A percentile compares a stretch with the other conserved stretches of the same genome.
Conservation (phyloP, 1,284 basidiomycete species). For the Ganoderma sp. region DNA sequence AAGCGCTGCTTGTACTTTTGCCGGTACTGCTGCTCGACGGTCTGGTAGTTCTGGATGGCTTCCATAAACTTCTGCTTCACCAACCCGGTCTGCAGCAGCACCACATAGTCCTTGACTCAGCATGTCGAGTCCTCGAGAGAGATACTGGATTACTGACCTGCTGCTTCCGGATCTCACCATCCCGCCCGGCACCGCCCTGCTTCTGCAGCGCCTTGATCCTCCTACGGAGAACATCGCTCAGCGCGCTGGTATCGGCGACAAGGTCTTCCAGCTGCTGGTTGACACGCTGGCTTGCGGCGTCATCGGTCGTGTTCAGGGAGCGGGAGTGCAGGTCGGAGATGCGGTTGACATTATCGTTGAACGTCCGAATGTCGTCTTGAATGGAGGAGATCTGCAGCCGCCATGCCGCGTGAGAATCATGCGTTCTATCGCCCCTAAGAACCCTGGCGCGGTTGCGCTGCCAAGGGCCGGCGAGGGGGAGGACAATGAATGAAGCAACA, state of each 20-base stretch:
- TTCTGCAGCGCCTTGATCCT: conserved; percentile 81
- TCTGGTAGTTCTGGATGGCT: conserved; percentile 87
- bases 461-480: conserved; percentile 3
- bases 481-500: background rate
- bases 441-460: background rate
- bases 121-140: conserved; percentile 43
- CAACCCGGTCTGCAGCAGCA: conserved; percentile 61
- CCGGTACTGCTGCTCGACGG: conserved; percentile 92
- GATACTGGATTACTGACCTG: conserved; percentile 58
- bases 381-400: conserved; percentile 62
- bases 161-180: conserved; percentile 82
- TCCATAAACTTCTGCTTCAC: conserved; percentile 85
- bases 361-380: conserved; percentile 71
- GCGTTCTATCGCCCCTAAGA: background rate
- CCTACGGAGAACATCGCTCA: conserved; percentile 77
- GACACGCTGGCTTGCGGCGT: conserved; percentile 65
- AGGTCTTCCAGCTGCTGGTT: conserved; percentile 73
- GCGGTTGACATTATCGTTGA: conserved; percentile 72
- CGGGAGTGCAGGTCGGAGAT: conserved; percentile 78
- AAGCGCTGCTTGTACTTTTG: conserved; percentile 93
- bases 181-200: conserved; percentile 72
- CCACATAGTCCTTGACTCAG: background rate
- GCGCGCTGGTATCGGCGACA: conserved; percentile 77
- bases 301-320: conserved; percentile 81
- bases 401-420: background rate